A percentile compares a stretch with the other conserved stretches of the same genome.
These are phyloP conservation scores for Cercophora scortea DNA, from an alignment of 495 filamentous ascomycete genomes.

Conservation along the genomic window DNA sequence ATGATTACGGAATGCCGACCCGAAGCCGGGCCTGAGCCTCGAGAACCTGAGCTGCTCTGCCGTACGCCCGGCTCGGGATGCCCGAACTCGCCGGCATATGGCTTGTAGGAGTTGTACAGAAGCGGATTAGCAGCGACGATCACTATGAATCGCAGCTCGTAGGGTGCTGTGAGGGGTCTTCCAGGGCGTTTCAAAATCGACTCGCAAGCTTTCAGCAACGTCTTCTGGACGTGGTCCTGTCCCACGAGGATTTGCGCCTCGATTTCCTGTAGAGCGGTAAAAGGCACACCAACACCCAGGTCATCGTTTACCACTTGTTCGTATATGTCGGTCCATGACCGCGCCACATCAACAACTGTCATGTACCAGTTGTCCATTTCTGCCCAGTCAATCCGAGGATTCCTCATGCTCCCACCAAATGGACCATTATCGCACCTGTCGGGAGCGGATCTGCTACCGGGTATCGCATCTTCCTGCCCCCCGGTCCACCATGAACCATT, in stretches of 20 bases:
- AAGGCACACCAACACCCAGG: conserved; percentile 13
- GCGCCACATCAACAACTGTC: conserved; percentile 50
- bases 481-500: conserved; percentile 83
- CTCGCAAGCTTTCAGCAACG: conserved; percentile 76
- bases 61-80: conserved; percentile 10
- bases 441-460: conserved; percentile 21
- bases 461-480: conserved; percentile 35
- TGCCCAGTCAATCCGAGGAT: conserved; percentile 70
- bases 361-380: conserved; percentile 70
- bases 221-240: conserved; percentile 56
- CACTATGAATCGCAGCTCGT: conserved; percentile 74
- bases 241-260: conserved; percentile 58
- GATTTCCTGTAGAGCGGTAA: conserved; percentile 37
- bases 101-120: conserved; percentile 42
- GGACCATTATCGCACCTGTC: conserved; percentile 25
- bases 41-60: conserved; percentile 1
- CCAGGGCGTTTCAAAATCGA: conserved; percentile 80
- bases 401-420: conserved; percentile 49
- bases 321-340: conserved; percentile 50
- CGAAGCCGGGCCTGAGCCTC: conserved; percentile 25
- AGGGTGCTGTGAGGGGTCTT: conserved; percentile 56
- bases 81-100: conserved; percentile 25
- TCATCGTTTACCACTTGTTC: conserved; percentile 31
- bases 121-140: conserved; percentile 79
- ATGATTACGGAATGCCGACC: conserved; percentile 73